Base-by-base conservation (phyloP, 805 yeast genomes). In the Saccharomycopsis microspora region DNA sequence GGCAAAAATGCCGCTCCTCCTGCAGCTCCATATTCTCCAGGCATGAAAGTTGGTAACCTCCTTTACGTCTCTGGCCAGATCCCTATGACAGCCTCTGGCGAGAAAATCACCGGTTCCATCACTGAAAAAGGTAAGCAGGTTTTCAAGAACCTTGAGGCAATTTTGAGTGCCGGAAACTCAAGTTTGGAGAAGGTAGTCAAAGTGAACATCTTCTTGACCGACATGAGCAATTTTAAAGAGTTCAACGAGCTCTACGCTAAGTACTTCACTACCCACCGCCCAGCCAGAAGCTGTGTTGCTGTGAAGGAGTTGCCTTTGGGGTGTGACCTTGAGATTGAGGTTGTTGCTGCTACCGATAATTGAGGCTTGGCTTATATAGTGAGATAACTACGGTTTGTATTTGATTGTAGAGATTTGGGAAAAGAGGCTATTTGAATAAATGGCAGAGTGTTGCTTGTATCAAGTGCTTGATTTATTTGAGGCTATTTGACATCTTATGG, bases 211-310 rank as follows among this genome's bases (percentile, higher is more conserved):
- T 93, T 86, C 74, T 78, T 93, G 65, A 81, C 95, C 52, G 96
- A 93, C 67, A 90, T 93, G 82, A 70, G 71, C 58, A 76, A 83
- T 63, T 93, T 93, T 61, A 86, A 76, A 53, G 83, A 77, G 54
- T 85, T 93, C 72, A 93, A 93, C 71, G 74, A 72, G 56, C 95
- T 85, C 45, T 93, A 93, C 68, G 79, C 78, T 45, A 64, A 80
- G 65, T 81, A 84, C 68, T 86, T 86, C 70, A 74, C 63, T 60
- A 70, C 67, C 42, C 90, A 82, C 69, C 83, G 82, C 65, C 97
- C 98, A 41, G 97, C 97, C 38, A 86, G 98, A 76, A 85, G 97
- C 2, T 93, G 97, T 73, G 95, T 93, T 58, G 97, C 97, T 41
- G 97, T 89, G 54, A 82, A 80, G 67, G 80, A 78, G 54, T 80